Percentiles rank a stretch among this genome's conserved stretches.
phyloP scores from a whole-genome alignment of 306 rosid species.

The Pyrus pyrifolia region DNA sequence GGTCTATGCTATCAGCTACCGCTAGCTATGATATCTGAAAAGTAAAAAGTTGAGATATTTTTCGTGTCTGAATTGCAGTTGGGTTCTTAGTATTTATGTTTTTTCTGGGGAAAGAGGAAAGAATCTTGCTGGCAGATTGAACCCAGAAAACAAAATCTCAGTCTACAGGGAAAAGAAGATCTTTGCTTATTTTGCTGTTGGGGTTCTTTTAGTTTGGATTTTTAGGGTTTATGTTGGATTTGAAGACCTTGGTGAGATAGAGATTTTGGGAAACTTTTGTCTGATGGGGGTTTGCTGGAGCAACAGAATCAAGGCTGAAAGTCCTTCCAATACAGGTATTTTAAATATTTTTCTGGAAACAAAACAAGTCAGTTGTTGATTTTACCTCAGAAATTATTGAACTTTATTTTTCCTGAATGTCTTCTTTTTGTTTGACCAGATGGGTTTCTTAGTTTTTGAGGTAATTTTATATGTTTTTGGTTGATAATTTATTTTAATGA shows the following conservation, averaged over 20 bases:
- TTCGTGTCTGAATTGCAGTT: conserved; percentile 9
- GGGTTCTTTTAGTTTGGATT: too few species aligned
- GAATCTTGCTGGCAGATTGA: not conserved
- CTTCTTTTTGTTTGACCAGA: not conserved
- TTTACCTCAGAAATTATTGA: not conserved
- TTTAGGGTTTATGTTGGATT: conserved; percentile 5
- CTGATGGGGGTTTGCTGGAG: conserved; percentile 97
- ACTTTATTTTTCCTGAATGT: not conserved
- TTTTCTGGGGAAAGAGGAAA: not conserved
- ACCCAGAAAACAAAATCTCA: conserved; percentile 1
- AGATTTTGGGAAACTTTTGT: conserved; percentile 17
- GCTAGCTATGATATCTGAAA: conserved; percentile 22
- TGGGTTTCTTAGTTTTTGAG: not conserved
- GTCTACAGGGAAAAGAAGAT: not conserved
- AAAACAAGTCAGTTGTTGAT: not conserved
- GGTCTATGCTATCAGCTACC: not conserved
- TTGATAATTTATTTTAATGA: too few species aligned
- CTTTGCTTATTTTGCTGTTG: not conserved
- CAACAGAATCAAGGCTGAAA: conserved; percentile 59
- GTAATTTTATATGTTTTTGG: not conserved
- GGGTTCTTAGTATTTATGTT: not conserved
- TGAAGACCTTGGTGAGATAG: conserved; percentile 17
- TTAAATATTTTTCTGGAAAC: not conserved
- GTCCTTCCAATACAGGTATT: conserved; percentile 63
- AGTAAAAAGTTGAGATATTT: conserved; percentile 18